Evolutionary conservation across 768 basidiomycete species (phyloP), one percentile per base, ranked within the genome.

Genomic region (Leccinum boreale): DNA sequence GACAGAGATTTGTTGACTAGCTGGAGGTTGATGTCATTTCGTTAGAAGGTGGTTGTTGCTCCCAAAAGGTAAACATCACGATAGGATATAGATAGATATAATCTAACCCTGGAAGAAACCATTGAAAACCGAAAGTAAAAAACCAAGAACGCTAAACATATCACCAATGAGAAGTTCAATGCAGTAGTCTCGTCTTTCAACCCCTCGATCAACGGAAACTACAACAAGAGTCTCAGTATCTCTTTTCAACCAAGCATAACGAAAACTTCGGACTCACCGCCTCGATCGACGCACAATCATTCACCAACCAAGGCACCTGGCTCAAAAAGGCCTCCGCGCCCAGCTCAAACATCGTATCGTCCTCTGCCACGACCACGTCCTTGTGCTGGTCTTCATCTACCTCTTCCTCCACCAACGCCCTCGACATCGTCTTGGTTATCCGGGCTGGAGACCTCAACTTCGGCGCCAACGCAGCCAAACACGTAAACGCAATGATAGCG

Each of bases 331-430:
- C 26, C 23, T 64, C 50, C 7, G 65, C 57, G 4, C 44, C 24
- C 21, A 58, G 4, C 50, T 66, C 65, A 15, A 67, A 61, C 10
- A 59, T 24, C 0, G 49, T 45, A 48, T 67, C 58, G 4, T 64
- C 56, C 3, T 55, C 52, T 1, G 10, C 2, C 4, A 49, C 55
- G 2, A 10, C 0, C 3, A 19, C 8, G 4, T 10, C 15, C 0
- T 12, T 28, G 14, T 17, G 3, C 6, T 28, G 14, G 9, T 9
- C 7, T 6, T 23, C 3, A 1, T 39, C 39, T 39, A n/a, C 8
- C 36, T 17, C 17, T 39, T 53, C 19, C 2, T n/a, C 28, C 6
- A 5, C 2, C 4, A 35, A 14, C 2, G 50, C 0, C 3, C 36
- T n/a, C 4, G 50, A 17, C 15, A 14, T 26, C 21, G 24, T 4